These are phyloP conservation scores for Amaranthus hypochondriacus DNA, from an alignment of 148 eudicot genomes.

Conservation along the genomic window DNA sequence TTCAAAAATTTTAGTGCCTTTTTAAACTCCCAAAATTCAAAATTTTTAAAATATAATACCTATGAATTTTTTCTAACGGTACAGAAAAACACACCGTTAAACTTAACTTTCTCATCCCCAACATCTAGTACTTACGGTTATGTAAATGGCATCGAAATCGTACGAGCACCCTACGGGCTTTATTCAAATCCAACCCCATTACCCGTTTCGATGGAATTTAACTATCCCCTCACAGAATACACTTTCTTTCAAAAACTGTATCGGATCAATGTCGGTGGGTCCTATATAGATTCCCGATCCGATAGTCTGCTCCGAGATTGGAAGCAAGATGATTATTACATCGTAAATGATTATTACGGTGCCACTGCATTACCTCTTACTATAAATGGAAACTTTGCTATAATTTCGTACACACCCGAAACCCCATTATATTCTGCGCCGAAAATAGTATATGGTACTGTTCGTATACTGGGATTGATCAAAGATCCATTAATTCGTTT, in stretches of 20 bases:
- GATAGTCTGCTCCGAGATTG: conserved; percentile 33
- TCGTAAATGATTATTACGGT: not conserved
- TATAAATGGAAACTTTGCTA: no score
- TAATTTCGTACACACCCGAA: not conserved
- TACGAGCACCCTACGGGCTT: conserved; percentile 26
- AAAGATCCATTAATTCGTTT: not conserved
- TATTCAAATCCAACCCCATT: not conserved
- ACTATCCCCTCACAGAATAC: not conserved
- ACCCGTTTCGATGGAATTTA: not conserved
- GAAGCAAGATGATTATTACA: conserved; percentile 18
- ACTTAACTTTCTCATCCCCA: conserved; percentile 29
- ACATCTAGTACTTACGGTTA: conserved; percentile 21
- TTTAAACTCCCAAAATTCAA: not conserved
- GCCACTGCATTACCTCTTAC: not conserved
- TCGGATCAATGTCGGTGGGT: conserved; percentile 31
- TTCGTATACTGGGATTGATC: conserved; percentile 13
- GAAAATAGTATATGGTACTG: conserved; percentile 23
- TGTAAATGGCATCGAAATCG: conserved; percentile 49
- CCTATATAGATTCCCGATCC: not conserved
- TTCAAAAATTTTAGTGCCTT: conserved; percentile 38
- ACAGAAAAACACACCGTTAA: conserved; percentile 15
- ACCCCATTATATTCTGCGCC: conserved; percentile 36
- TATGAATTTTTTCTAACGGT: not conserved
- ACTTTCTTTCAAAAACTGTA: conserved; percentile 27
- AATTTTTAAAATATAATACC: no score